Evolutionary conservation across 805 yeast species (phyloP).

Genomic region (Lachancea mirantina): DNA sequence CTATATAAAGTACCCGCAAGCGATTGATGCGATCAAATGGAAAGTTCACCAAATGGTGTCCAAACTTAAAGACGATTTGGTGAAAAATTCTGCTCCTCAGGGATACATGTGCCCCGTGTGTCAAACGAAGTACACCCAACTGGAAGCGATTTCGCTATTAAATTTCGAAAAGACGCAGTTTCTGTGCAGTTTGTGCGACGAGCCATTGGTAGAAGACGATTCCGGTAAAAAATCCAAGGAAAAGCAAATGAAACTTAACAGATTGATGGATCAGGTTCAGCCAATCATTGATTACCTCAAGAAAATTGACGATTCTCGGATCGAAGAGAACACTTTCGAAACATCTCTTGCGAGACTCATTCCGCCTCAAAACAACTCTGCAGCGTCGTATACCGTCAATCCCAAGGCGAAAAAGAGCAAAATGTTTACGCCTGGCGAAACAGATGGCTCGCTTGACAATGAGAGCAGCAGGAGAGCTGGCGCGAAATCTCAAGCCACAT

Average conservation of each 20-base stretch:
- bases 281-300: conserved; percentile 79
- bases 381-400: conserved; percentile 63
- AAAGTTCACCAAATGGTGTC: conserved; percentile 83
- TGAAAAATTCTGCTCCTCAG: conserved; percentile 81
- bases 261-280: conserved; percentile 81
- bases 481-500: conserved; percentile 68
- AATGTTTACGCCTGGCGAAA: conserved; percentile 37
- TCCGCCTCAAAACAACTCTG: conserved; percentile 69
- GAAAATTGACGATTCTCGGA: conserved; percentile 68
- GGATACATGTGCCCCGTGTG: conserved; percentile 91
- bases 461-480: conserved; percentile 44
- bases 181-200: conserved; percentile 78
- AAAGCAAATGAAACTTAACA: conserved; percentile 74
- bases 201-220: conserved; percentile 77
- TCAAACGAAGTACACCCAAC: conserved; percentile 67
- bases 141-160: conserved; percentile 79
- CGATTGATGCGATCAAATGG: conserved; percentile 95
- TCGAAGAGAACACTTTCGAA: conserved; percentile 88
- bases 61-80: conserved; percentile 70
- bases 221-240: conserved; percentile 72
- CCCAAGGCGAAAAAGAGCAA: conserved; percentile 36
- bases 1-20: conserved; percentile 83
- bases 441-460: conserved; percentile 32
- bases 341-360: conserved; percentile 71
- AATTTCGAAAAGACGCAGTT: conserved; percentile 78